phyloP scores from a whole-genome alignment of 441 rosid species.

The Brassica hybrid region DNA sequence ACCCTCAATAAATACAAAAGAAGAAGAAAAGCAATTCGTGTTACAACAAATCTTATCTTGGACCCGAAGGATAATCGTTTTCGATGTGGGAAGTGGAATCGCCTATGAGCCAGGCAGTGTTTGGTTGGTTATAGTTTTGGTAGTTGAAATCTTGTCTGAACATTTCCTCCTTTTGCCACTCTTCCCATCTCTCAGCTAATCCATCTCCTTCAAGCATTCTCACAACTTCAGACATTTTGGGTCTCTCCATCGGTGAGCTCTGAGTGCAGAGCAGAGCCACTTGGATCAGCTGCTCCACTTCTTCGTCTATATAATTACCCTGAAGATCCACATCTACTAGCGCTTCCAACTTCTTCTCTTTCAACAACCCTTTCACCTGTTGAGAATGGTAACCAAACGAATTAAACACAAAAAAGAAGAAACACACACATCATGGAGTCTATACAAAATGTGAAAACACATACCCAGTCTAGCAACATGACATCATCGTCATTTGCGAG shows the following conservation, averaged over 20 bases:
- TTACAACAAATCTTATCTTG: conserved; percentile 32
- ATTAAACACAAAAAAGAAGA: conserved; percentile 6
- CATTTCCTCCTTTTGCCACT: conserved; percentile 88
- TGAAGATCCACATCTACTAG: conserved; percentile 85
- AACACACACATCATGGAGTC: neutral
- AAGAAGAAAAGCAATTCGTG: conserved; percentile 13
- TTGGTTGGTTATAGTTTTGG: conserved; percentile 28
- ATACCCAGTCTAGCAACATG: conserved; percentile 89
- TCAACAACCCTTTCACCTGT: conserved; percentile 84
- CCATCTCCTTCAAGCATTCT: conserved; percentile 96
- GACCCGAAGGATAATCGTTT: conserved; percentile 45
- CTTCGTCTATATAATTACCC: conserved; percentile 66
- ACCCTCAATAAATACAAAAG: conserved; percentile 37
- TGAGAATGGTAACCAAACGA: conserved; percentile 7
- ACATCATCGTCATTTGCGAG: conserved; percentile 85
- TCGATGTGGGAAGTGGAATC: conserved; percentile 45
- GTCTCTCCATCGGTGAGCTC: conserved; percentile 82
- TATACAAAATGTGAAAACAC: conserved; percentile 3
- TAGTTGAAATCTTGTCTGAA: conserved; percentile 64
- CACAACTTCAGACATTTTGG: conserved; percentile 94
- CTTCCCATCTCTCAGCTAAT: conserved; percentile 91
- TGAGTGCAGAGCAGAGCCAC: conserved; percentile 89
- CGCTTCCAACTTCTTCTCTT: conserved; percentile 83
- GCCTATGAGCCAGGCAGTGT: conserved; percentile 40
- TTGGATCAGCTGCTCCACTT: conserved; percentile 89